Evolutionary conservation across 768 basidiomycete species (phyloP).

Genomic region (Fistulinella prunicolor): DNA sequence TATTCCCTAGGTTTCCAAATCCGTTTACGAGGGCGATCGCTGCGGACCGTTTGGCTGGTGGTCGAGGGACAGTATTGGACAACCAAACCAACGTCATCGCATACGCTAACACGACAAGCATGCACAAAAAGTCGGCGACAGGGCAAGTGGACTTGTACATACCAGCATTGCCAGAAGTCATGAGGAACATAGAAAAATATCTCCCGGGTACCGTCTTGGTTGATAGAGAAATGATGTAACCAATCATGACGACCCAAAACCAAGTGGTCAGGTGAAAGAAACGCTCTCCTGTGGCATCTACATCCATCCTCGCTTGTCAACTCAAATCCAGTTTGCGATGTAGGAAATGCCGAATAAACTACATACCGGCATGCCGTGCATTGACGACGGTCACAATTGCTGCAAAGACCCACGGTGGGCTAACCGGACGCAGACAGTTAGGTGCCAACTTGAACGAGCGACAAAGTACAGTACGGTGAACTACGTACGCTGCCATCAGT

Average conservation of each 20-base stretch:
- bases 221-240: constrained; percentile 57
- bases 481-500: constrained; percentile 58
- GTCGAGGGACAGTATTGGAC: constrained; percentile 56
- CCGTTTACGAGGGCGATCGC: constrained; percentile 65
- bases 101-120: constrained; percentile 28
- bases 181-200: constrained; percentile 62
- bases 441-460: not conserved
- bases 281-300: constrained; percentile 59
- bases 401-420: constrained; percentile 61
- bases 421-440: constrained; percentile 19
- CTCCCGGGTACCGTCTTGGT: constrained; percentile 50
- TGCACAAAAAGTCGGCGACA: not conserved
- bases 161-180: constrained; percentile 55
- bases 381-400: constrained; percentile 49
- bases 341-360: not conserved
- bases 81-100: constrained; percentile 59
- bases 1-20: constrained; percentile 52
- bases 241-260: constrained; percentile 62
- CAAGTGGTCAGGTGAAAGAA: constrained; percentile 56
- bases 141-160: not conserved
- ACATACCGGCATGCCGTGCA: constrained; percentile 53
- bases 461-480: not conserved
- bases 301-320: not conserved
- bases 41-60: constrained; percentile 52
- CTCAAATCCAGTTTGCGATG: not conserved